Evolutionary conservation across 768 basidiomycete genomes (phyloP).

Genomic region (Lentinula sp.): DNA sequence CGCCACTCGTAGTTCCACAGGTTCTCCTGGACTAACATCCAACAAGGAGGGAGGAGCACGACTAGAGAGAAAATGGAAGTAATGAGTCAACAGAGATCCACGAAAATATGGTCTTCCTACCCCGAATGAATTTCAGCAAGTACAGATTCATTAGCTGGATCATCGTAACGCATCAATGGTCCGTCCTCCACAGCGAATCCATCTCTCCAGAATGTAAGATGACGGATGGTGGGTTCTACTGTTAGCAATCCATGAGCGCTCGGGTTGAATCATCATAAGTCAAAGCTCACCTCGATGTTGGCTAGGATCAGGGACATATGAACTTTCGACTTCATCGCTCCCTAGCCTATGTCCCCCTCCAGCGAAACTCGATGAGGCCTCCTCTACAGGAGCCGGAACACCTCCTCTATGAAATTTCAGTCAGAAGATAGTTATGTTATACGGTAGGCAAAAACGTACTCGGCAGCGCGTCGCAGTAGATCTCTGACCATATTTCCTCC

Average conservation of each 20-base stretch:
- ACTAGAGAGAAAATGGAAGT: constrained; percentile 25
- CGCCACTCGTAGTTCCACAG: constrained; percentile 75
- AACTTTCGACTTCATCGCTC: constrained; percentile 81
- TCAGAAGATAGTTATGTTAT: background rate
- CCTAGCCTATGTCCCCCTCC: constrained; percentile 85
- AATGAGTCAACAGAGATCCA: no score
- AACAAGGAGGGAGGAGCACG: constrained; percentile 76
- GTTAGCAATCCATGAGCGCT: constrained; percentile 19
- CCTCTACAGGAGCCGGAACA: constrained; percentile 19
- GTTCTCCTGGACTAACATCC: constrained; percentile 69
- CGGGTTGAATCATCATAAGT: background rate
- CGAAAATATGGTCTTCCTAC: constrained; percentile 28
- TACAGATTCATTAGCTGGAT: constrained; percentile 64
- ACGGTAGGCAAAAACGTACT: constrained; percentile 34
- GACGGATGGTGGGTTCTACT: constrained; percentile 59
- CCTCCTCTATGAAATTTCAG: constrained; percentile 25
- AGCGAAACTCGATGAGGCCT: constrained; percentile 34
- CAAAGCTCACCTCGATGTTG: background rate
- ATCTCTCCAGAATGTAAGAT: constrained; percentile 87
- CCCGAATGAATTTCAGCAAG: constrained; percentile 77
- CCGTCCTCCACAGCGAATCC: constrained; percentile 93
- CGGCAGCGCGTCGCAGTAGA: constrained; percentile 73
- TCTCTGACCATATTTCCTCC: constrained; percentile 62
- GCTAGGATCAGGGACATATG: constrained; percentile 72
- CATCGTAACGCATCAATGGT: constrained; percentile 76